Conservation (phyloP, 768 basidiomycete genomes). For the Cantharellus anzutake region DNA sequence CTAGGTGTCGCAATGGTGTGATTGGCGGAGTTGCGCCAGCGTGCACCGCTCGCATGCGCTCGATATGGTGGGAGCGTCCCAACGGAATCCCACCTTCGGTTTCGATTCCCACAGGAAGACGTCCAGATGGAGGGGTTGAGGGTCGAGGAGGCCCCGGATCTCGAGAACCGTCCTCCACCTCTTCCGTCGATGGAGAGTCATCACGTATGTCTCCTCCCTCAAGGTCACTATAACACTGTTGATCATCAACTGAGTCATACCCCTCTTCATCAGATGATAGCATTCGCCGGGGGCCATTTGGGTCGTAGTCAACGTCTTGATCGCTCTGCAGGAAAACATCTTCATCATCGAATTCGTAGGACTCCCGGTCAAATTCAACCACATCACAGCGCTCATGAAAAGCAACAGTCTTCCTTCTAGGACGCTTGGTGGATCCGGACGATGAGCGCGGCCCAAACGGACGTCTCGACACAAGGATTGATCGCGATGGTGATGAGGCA, state of each 20-base stretch:
- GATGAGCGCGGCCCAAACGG: constrained; percentile 53
- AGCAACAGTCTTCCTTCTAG: constrained; percentile 51
- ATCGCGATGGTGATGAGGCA: constrained; percentile 15
- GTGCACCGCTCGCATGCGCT: constrained; percentile 17
- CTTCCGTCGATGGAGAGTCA: constrained; percentile 6
- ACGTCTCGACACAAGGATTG: constrained; percentile 19
- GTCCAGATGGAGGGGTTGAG: background rate
- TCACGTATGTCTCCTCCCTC: background rate
- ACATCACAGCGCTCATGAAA: constrained; percentile 70
- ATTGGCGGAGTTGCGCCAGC: background rate
- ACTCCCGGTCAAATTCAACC: constrained; percentile 53
- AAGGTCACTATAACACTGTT: background rate
- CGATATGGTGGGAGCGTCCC: constrained; percentile 42
- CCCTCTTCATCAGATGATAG: constrained; percentile 5
- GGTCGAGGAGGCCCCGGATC: background rate
- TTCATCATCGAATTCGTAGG: constrained; percentile 1
- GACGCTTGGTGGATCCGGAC: constrained; percentile 7
- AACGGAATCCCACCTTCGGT: constrained; percentile 43
- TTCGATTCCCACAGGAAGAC: background rate
- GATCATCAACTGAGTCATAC: background rate
- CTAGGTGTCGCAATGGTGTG: background rate
- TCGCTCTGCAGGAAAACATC: background rate
- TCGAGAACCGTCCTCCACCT: background rate
- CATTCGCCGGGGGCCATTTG: constrained; percentile 6
- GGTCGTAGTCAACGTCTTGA: background rate